Conservation (phyloP, 192 early-diverging fungal genomes). For the Gaertneriomyces semiglobifer region DNA sequence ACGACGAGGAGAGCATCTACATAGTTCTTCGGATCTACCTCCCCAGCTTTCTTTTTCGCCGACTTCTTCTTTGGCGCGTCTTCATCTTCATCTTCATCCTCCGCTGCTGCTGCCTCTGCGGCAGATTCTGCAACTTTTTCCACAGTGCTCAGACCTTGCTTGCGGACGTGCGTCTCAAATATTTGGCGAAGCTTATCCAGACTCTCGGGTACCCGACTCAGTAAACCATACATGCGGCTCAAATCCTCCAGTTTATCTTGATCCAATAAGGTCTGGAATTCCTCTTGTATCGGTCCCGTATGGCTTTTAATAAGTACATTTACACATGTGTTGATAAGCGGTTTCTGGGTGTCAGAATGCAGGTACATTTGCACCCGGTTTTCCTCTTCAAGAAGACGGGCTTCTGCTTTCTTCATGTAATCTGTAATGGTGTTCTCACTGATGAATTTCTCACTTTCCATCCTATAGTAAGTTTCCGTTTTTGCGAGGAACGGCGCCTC, state of each 20-base stretch:
- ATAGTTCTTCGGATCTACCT: slow-evolving; percentile 75
- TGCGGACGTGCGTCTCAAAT: slow-evolving; percentile 75
- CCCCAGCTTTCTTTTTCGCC: slow-evolving; percentile 20
- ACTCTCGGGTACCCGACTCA: slow-evolving; percentile 75
- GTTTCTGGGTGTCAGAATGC: slow-evolving; percentile 73
- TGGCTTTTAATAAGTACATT: slow-evolving; percentile 83
- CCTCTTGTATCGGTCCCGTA: slow-evolving; percentile 75
- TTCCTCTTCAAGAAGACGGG: slow-evolving; percentile 78
- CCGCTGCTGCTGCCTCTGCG: slow-evolving; percentile 32
- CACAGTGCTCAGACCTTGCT: slow-evolving; percentile 75
- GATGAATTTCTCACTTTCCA: slow-evolving; percentile 86
- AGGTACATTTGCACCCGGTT: slow-evolving; percentile 82
- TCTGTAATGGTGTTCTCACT: slow-evolving; percentile 86
- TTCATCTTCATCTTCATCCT: slow-evolving; percentile 38
- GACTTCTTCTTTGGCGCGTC: slow-evolving; percentile 30
- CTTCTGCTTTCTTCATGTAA: slow-evolving; percentile 92
- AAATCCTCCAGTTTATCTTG: slow-evolving; percentile 86
- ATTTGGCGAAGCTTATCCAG: slow-evolving; percentile 73
- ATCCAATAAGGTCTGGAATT: slow-evolving; percentile 87
- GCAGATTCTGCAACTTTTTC: slow-evolving; percentile 63
- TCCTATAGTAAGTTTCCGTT: slow-evolving; percentile 83
- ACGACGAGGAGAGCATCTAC: slow-evolving; percentile 83
- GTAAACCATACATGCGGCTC: slow-evolving; percentile 78
- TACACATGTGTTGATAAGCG: slow-evolving; percentile 79
- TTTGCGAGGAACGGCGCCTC: slow-evolving; percentile 77